Evolutionary conservation across 129 eudicot genomes (phyloP).

Genomic region (Daucus carota): DNA sequence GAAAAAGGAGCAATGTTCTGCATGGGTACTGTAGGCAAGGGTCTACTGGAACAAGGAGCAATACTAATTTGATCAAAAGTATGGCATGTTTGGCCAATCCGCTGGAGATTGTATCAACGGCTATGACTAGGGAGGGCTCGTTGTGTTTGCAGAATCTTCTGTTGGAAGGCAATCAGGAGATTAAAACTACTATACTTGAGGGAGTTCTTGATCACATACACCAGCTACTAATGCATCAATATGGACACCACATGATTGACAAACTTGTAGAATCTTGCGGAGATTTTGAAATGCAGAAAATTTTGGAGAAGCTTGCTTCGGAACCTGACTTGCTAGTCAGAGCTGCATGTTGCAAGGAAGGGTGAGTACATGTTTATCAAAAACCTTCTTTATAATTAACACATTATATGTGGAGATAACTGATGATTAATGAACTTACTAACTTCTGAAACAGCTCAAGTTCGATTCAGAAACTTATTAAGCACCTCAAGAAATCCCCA

Average conservation of each 20-base stretch:
- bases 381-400: not conserved
- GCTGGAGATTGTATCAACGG: not conserved
- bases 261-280: constrained; percentile 5
- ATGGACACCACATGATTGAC: constrained; percentile 7
- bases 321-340: constrained; percentile 1
- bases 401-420: not conserved
- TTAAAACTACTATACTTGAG: not conserved
- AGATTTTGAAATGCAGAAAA: not conserved
- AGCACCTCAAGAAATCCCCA: constrained; percentile 6
- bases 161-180: not conserved
- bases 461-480: constrained; percentile 3
- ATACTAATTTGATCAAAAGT: not conserved
- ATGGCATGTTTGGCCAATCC: not conserved
- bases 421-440: not conserved
- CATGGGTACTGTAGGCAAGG: not conserved
- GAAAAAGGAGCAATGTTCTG: not conserved
- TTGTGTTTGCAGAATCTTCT: not conserved
- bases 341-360: not conserved
- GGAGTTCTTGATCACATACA: constrained; percentile 8
- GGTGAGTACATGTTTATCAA: not conserved
- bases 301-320: not conserved
- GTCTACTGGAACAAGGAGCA: not conserved
- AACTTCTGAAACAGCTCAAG: constrained; percentile 5
- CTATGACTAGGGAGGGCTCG: constrained; percentile 2
- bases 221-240: not conserved